Conservation (phyloP, 2,329 filamentous ascomycete species). For the Botrytis cinerea region DNA sequence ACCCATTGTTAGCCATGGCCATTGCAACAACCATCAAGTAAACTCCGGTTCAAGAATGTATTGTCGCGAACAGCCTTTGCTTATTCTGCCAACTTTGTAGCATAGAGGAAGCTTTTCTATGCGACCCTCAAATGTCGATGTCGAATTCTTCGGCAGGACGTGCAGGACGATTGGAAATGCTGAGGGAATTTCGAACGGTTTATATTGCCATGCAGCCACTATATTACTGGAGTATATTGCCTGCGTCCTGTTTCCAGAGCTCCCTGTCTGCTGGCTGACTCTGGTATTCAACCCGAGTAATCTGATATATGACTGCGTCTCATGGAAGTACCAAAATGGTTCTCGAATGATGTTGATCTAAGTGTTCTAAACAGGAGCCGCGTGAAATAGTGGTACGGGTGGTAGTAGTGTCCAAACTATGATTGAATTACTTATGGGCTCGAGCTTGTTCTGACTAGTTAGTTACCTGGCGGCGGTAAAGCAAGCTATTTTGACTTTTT, state of each 20-base stretch:
- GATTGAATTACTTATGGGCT: slow-evolving; percentile 7
- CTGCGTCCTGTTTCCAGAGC: neutral
- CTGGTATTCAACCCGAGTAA: neutral
- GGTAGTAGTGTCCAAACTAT: slow-evolving; percentile 2
- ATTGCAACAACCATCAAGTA: slow-evolving; percentile 36
- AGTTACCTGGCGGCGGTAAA: slow-evolving; percentile 20
- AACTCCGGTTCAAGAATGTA: slow-evolving; percentile 8
- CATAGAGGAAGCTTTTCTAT: slow-evolving; percentile 6
- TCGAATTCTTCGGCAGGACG: neutral
- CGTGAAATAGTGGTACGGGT: neutral
- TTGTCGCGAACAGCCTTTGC: slow-evolving; percentile 21
- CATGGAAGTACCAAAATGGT: neutral
- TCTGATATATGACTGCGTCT: neutral
- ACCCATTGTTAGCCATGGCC: slow-evolving; percentile 40
- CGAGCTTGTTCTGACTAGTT: slow-evolving; percentile 7
- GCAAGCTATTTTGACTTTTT: slow-evolving; percentile 21
- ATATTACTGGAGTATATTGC: neutral
- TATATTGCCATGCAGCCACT: slow-evolving; percentile 16
- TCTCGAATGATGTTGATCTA: slow-evolving; percentile 10
- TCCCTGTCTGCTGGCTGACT: neutral
- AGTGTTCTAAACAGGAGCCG: neutral
- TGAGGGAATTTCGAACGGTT: neutral
- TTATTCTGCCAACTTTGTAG: slow-evolving; percentile 11
- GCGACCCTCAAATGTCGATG: neutral
- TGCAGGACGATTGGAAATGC: neutral